phyloP scores from a whole-genome alignment of 2,329 filamentous ascomycete species.

The Pseudocercospora fijiensis region DNA sequence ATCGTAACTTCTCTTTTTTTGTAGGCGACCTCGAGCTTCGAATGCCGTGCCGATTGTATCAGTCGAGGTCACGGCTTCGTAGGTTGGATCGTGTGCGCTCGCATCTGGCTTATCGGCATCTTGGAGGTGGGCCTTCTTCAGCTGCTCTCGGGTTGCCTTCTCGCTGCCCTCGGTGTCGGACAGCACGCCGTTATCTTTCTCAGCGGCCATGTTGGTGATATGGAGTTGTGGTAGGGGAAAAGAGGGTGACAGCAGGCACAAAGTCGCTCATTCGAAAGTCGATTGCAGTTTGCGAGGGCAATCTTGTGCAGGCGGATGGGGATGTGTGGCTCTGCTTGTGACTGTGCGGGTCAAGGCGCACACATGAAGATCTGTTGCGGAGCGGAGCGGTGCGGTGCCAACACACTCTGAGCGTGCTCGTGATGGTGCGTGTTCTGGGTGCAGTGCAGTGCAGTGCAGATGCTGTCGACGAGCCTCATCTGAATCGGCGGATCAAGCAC shows the following conservation, averaged over 20 bases:
- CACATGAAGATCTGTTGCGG: not conserved
- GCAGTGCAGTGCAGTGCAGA: not conserved
- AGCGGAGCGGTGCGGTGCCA: constrained; percentile 1
- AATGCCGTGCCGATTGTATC: constrained; percentile 28
- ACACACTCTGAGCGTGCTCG: not conserved
- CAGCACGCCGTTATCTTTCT: constrained; percentile 24
- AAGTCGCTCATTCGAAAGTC: not conserved
- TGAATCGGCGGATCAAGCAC: not conserved
- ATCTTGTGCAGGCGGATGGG: not conserved
- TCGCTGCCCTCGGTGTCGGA: constrained; percentile 53
- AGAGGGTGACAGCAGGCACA: not conserved
- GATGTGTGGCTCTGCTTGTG: not conserved
- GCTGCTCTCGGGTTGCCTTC: constrained; percentile 59
- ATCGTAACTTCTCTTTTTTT: constrained; percentile 49
- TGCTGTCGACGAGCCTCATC: not conserved
- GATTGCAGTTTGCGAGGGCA: not conserved
- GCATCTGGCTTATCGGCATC: constrained; percentile 33
- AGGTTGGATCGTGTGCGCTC: constrained; percentile 4
- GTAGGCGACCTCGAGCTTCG: constrained; percentile 35
- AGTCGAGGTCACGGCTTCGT: constrained; percentile 16
- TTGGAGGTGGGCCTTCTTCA: constrained; percentile 60
- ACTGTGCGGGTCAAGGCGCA: not conserved
- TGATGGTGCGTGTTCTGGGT: not conserved
- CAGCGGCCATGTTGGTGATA: constrained; percentile 29
- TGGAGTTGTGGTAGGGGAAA: not conserved